Evolutionary conservation across 371 early-diverging fungal genomes (phyloP).

Genomic region (Mortierella sp.): DNA sequence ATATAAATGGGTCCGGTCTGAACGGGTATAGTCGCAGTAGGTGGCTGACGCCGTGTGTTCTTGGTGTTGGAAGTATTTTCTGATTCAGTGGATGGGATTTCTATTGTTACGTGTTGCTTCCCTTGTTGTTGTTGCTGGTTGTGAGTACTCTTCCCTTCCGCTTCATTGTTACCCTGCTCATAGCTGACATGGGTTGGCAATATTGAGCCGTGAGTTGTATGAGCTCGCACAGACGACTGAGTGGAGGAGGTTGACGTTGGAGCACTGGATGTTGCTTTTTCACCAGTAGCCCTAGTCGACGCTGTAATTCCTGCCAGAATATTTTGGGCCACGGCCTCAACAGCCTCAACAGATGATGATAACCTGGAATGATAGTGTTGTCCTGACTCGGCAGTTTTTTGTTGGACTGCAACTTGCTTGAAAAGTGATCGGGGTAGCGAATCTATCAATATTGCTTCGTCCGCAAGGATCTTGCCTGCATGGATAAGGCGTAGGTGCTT

Average conservation of each 20-base stretch:
- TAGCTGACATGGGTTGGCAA: slow-evolving; percentile 29
- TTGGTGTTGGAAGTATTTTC: background rate
- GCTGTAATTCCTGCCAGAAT: slow-evolving; percentile 31
- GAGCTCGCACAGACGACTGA: slow-evolving; percentile 7
- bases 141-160: too few species aligned
- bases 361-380: slow-evolving; percentile 17
- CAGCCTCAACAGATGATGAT: slow-evolving; percentile 40
- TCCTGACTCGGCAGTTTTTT: slow-evolving; percentile 13
- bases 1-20: slow-evolving; percentile 54
- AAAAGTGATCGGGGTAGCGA: slow-evolving; percentile 46
- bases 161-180: too few species aligned
- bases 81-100: too few species aligned
- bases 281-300: slow-evolving; percentile 23
- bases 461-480: slow-evolving; percentile 61
- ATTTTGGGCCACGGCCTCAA: slow-evolving; percentile 40
- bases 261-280: background rate
- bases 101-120: background rate
- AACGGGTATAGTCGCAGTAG: slow-evolving; percentile 47
- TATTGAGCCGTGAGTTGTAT: slow-evolving; percentile 34
- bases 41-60: background rate
- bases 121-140: slow-evolving; percentile 7
- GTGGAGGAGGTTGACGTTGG: slow-evolving; percentile 4
- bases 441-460: slow-evolving; percentile 46
- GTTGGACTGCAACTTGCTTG: slow-evolving; percentile 29
- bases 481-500: slow-evolving; percentile 68